phyloP scores from a whole-genome alignment of 495 filamentous ascomycete genomes.

The Astrothelium subdiscretum region DNA sequence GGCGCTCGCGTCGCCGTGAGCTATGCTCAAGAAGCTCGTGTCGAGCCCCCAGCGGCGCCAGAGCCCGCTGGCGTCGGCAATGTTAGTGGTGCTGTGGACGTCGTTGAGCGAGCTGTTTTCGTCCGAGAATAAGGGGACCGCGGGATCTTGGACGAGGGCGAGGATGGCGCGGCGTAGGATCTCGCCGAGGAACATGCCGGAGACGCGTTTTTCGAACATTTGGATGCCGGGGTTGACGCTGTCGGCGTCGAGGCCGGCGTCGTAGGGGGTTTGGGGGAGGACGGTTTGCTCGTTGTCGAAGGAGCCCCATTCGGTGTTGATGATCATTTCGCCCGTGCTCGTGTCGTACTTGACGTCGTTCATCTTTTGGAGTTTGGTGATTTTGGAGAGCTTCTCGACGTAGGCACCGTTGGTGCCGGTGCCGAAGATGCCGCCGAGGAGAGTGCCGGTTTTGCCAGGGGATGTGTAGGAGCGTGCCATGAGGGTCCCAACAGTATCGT shows the following conservation, averaged over 20 bases:
- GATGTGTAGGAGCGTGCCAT: conserved; percentile 96
- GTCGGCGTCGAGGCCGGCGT: conserved; percentile 61
- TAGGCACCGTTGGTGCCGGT: conserved; percentile 95
- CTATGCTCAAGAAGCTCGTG: conserved; percentile 70
- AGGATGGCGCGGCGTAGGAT: conserved; percentile 71
- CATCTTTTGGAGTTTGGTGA: conserved; percentile 53
- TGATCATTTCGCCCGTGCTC: conserved; percentile 84
- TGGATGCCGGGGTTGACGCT: conserved; percentile 90
- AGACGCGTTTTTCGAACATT: conserved; percentile 98
- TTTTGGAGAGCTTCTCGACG: conserved; percentile 59
- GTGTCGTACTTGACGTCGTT: conserved; percentile 53
- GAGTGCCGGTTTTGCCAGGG: conserved; percentile 72
- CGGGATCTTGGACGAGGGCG: conserved; percentile 43
- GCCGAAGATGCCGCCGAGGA: conserved; percentile 87
- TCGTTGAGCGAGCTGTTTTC: conserved; percentile 53
- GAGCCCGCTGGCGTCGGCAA: conserved; percentile 52
- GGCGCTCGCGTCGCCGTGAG: conserved; percentile 58
- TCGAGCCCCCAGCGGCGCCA: conserved; percentile 81
- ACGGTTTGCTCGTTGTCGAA: conserved; percentile 89
- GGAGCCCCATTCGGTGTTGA: conserved; percentile 97
- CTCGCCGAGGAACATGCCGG: conserved; percentile 96
- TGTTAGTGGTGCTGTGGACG: conserved; percentile 52
- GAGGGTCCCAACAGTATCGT: conserved; percentile 92
- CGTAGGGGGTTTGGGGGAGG: conserved; percentile 76
- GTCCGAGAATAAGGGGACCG: conserved; percentile 56